Base-by-base conservation (phyloP, 2,329 filamentous ascomycete species). In the Penicillium brevicompactum region DNA sequence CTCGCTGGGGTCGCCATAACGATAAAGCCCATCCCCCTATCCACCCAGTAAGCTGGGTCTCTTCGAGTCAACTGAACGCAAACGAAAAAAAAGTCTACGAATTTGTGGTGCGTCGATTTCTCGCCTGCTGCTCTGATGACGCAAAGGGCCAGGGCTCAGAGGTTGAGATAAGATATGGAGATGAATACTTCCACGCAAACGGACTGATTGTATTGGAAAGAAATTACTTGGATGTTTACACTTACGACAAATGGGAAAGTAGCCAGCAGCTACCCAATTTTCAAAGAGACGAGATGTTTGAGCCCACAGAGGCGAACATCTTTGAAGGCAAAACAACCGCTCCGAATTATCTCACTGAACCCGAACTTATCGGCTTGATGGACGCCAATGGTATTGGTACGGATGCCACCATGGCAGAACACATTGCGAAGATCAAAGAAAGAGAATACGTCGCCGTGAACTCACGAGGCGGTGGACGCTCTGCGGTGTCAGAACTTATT, bases 311-410 rank as follows among this genome's bases (percentile, higher is more conserved):
- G 75, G 93, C 92, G 4, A 86, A 89, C 65, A 91, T 99, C 76
- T 87, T 85, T 1, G 92, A 97, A 65, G 93, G 94, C n/a, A 89
- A 95, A 73, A 99, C 94, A 0, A 84, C 83, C 1, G 81, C 92
- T 11, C 94, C 94, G 0, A 85, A 83, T 21, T 97, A 96, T 70
- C 81, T 99, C 30, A 97, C 94, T 0, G 94, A 99, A 71, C 92
- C 94, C 0, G 94, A 99, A 70, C 81, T 99, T 24, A 96, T 99
- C 69, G 89, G 89, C 3, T 83, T 99, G 10, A 99, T 99, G 94
- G 94, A 99, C 76, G 92, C 91, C 43, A 99, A 99, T 70, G 94
- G 94, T 2, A 99, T 99, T 61, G 94, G 94, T 11, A 99, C 94
- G 9, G 94, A 99, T 76, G 94, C 94, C 6, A 99, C 94, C 1